Evolutionary conservation across 257 asterid genomes (phyloP).

Genomic region (Forsythia suspensa): DNA sequence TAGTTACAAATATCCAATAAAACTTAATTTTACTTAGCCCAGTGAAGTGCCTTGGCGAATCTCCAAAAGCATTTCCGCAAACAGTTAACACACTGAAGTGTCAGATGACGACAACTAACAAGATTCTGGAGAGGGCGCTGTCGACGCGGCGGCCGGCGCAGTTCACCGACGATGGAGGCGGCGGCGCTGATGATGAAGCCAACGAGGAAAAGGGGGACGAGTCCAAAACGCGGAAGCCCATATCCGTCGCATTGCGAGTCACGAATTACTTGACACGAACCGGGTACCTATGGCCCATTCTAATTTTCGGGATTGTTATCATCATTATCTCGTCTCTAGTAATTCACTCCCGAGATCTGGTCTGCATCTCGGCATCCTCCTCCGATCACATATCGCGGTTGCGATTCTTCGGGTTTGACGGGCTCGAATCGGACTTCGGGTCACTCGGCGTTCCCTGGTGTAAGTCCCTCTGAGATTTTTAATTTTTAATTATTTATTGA

Average conservation of each 20-base stretch:
- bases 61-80: conserved; percentile 19
- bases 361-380: conserved; percentile 75
- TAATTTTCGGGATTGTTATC: conserved; percentile 49
- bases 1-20: conserved; percentile 14
- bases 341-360: conserved; percentile 69
- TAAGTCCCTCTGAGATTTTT: conserved; percentile 37
- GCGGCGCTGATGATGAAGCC: conserved; percentile 38
- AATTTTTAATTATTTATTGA: background rate
- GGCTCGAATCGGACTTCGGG: conserved; percentile 82
- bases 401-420: conserved; percentile 78
- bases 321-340: conserved; percentile 47
- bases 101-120: conserved; percentile 31
- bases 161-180: conserved; percentile 47
- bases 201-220: conserved; percentile 60
- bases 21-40: conserved; percentile 1
- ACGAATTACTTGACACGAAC: conserved; percentile 71
- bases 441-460: conserved; percentile 99
- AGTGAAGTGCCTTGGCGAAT: conserved; percentile 8
- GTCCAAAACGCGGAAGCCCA: conserved; percentile 81
- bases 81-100: conserved; percentile 22
- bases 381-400: conserved; percentile 75
- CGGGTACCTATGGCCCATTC: conserved; percentile 72
- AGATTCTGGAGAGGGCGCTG: conserved; percentile 78
- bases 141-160: conserved; percentile 69
- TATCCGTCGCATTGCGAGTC: conserved; percentile 41